A percentile compares a stretch with the other conserved stretches of the same genome.
phyloP scores from a whole-genome alignment of 2,329 filamentous ascomycete genomes.

The Pestalotiopsis sp. region DNA sequence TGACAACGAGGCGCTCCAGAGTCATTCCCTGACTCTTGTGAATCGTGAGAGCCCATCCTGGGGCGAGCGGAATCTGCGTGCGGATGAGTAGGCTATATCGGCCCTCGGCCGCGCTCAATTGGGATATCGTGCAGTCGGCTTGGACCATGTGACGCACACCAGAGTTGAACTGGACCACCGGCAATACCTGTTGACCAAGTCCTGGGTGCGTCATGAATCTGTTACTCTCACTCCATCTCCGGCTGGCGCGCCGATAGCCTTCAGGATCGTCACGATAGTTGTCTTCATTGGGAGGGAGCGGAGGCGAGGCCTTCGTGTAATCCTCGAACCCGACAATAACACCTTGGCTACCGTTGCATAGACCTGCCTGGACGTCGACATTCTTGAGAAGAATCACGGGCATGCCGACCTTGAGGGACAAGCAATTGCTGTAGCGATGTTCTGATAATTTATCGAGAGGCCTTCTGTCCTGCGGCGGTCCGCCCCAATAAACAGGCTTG shows the following conservation, averaged over 20 bases:
- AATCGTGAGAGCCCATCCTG: conserved; percentile 66
- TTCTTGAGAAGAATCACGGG: conserved; percentile 56
- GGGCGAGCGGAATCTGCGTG: conserved; percentile 62
- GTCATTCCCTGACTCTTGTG: conserved; percentile 69
- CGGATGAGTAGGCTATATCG: conserved; percentile 53
- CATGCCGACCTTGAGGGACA: conserved; percentile 54
- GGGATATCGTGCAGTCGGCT: conserved; percentile 51
- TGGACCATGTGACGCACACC: conserved; percentile 46
- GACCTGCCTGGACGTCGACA: conserved; percentile 40
- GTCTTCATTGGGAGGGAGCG: conserved; percentile 28
- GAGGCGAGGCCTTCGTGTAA: conserved; percentile 21
- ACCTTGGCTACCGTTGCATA: conserved; percentile 53
- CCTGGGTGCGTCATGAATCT: conserved; percentile 36
- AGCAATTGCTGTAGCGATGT: conserved; percentile 45
- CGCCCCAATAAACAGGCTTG: conserved; percentile 18
- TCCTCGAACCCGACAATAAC: conserved; percentile 45
- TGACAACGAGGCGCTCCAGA: conserved; percentile 57
- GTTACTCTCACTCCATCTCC: conserved; percentile 39
- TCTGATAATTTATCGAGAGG: conserved; percentile 37
- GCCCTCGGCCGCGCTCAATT: conserved; percentile 42
- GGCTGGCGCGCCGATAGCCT: conserved; percentile 38
- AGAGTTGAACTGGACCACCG: conserved; percentile 57
- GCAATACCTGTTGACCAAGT: conserved; percentile 42
- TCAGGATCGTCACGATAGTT: conserved; percentile 15
- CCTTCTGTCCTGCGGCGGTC: conserved; percentile 29